Base-by-base conservation (phyloP, 768 basidiomycete species). In the Mycena albidolilacea region DNA sequence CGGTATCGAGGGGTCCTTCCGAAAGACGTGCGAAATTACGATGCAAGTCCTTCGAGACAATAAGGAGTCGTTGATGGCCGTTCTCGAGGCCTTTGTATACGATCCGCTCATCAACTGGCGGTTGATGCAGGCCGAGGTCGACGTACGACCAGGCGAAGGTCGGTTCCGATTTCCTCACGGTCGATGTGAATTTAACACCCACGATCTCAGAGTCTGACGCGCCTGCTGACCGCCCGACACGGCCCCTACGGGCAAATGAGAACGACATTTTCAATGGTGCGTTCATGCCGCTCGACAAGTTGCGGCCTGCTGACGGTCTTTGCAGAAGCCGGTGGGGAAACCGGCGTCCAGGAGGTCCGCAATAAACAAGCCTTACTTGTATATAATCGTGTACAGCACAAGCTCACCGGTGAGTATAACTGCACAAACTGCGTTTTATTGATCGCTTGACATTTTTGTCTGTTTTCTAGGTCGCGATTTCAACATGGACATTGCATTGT, bases 31-130 rank as follows among this genome's bases (percentile, higher is more conserved):
- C 86, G 97, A 98, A 79, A 97, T 97, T 70, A 94, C 96, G 19
- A 99, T 99, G 97, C 90, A 90, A 69, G 98, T 99, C 5, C 85
- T 99, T 63, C 93, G 98, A 37, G 96, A 94, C 67, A 99, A 99
- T 85, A 97, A 97, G 83, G 98, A 99, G 81, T 98, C 97, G 14
- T 86, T 99, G 72, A 96, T 99, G 95, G 98, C 98, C 7, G 97
- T 99, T 19, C 87, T 99, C 23, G 98, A 99, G 81, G 97, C 98
- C 8, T 99, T 99, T 79, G 97, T 99, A 7, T 98, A 99, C 77
- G 98, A 99, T 79, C 98, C 98, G 9, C 85, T 99, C 69, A 97
- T 99, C 86, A 97, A 96, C 78, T 99, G 97, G 97, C 90, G 97
- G 77, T 85, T 98, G 75, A 93, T 96, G 89, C 94, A 95, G 78